These are phyloP conservation scores for Metschnikowia rubicola DNA, from an alignment of 805 yeast species.

Conservation along the genomic window DNA sequence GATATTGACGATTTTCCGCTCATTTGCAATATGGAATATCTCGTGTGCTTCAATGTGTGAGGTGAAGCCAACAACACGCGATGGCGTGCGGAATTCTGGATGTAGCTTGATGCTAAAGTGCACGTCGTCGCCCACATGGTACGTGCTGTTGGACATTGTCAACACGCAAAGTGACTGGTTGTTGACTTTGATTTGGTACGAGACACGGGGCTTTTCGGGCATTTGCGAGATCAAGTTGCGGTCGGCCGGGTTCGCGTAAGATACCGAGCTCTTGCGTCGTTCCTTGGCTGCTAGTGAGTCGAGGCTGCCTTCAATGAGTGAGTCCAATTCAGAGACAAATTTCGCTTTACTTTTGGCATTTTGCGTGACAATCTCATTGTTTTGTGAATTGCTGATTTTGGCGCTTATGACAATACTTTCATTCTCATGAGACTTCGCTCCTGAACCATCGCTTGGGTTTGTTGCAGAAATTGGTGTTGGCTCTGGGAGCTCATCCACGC, in stretches of 20 bases:
- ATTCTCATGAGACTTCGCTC: too few species aligned
- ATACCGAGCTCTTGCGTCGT: constrained; percentile 28
- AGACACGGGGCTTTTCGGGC: constrained; percentile 11
- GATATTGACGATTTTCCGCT: constrained; percentile 19
- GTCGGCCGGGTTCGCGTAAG: constrained; percentile 14
- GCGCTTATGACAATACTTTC: too few species aligned
- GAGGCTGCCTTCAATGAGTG: constrained; percentile 30
- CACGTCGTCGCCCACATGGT: constrained; percentile 39
- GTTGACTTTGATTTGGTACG: constrained; percentile 36
- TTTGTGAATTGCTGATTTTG: too few species aligned
- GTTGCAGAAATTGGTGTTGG: too few species aligned
- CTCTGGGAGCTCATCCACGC: too few species aligned
- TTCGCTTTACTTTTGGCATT: not conserved
- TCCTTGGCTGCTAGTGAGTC: constrained; percentile 33
- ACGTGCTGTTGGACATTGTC: constrained; percentile 31
- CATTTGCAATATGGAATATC: constrained; percentile 23
- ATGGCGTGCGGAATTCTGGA: constrained; percentile 10
- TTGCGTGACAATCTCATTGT: too few species aligned
- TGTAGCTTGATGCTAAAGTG: constrained; percentile 28
- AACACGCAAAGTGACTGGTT: constrained; percentile 30
- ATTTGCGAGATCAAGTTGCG: constrained; percentile 9
- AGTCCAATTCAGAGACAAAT: constrained; percentile 29
- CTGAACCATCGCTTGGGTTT: too few species aligned
- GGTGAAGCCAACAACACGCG: constrained; percentile 32
- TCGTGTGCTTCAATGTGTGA: constrained; percentile 41